Percentiles rank a stretch among this genome's conserved stretches.
These are phyloP conservation scores for Plenodomus lindquistii DNA, from an alignment of 2,329 filamentous ascomycete species.

Conservation along the genomic window DNA sequence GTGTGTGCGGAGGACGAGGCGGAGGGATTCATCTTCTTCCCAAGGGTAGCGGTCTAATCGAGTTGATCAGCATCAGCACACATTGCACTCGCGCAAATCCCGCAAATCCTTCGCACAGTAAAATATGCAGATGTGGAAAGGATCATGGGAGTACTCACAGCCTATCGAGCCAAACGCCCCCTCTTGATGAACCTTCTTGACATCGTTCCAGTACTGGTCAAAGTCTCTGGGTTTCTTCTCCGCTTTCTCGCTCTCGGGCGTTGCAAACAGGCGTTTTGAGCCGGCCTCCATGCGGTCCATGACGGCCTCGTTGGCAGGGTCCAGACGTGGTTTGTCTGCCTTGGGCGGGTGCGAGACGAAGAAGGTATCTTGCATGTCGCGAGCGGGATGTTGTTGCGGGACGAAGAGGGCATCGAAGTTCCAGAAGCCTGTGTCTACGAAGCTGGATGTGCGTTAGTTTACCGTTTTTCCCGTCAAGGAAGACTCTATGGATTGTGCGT, in stretches of 20 bases:
- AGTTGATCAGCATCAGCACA: not conserved
- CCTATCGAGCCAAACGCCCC: slow-evolving; percentile 95
- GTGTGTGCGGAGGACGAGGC: slow-evolving; percentile 91
- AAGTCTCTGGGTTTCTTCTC: slow-evolving; percentile 66
- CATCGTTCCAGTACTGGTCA: slow-evolving; percentile 84
- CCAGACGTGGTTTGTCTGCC: slow-evolving; percentile 69
- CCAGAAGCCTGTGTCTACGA: slow-evolving; percentile 97
- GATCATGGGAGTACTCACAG: slow-evolving; percentile 48
- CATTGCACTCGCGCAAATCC: too few relatives aligned
- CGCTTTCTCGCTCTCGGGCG: slow-evolving; percentile 57
- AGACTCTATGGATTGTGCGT: too few relatives aligned
- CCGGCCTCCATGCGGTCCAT: slow-evolving; percentile 55
- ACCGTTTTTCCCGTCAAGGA: too few relatives aligned
- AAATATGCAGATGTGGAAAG: too few relatives aligned
- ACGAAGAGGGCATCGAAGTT: slow-evolving; percentile 98
- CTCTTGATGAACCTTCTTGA: slow-evolving; percentile 82
- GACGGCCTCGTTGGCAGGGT: slow-evolving; percentile 53
- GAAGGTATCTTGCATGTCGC: slow-evolving; percentile 97
- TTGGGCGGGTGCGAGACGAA: slow-evolving; percentile 88
- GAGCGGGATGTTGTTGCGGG: slow-evolving; percentile 94
- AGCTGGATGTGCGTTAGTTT: slow-evolving; percentile 50
- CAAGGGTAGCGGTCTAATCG: slow-evolving; percentile 78
- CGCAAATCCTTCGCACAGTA: too few relatives aligned
- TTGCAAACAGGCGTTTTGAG: slow-evolving; percentile 57
- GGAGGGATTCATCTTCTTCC: slow-evolving; percentile 82